A percentile compares a stretch with the other conserved stretches of the same genome.
Evolutionary conservation across 257 asterid genomes (phyloP).

Genomic region (Ehretia macrophylla): DNA sequence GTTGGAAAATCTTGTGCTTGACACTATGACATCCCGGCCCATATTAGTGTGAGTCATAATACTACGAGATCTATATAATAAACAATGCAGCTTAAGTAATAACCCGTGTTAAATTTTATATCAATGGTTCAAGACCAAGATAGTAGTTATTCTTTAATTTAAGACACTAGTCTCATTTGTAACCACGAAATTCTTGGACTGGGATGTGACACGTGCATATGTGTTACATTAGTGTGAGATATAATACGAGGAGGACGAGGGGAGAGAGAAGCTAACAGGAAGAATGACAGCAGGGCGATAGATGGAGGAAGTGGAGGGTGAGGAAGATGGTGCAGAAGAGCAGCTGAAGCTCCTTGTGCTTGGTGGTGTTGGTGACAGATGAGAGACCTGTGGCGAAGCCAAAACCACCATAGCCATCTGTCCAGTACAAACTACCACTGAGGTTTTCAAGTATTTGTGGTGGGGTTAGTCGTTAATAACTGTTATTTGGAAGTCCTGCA

Average conservation of each 20-base stretch:
- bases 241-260: constrained; percentile 1
- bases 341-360: constrained; percentile 18
- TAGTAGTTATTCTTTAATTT: no score
- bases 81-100: no score
- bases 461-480: background rate
- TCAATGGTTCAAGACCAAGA: no score
- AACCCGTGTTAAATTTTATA: no score
- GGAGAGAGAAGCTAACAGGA: constrained; percentile 42
- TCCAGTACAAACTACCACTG: constrained; percentile 1
- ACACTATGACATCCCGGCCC: no score
- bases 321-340: constrained; percentile 33
- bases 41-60: no score
- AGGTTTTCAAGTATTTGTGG: background rate
- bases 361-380: constrained; percentile 7
- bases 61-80: no score
- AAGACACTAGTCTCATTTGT: no score
- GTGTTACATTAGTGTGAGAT: no score
- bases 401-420: constrained; percentile 54
- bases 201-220: no score
- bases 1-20: no score
- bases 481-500: background rate
- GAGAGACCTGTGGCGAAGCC: constrained; percentile 24
- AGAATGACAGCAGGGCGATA: constrained; percentile 90
- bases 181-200: no score
- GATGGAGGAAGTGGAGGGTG: constrained; percentile 37